phyloP scores from a whole-genome alignment of 768 basidiomycete genomes.

The Suillus paluster region DNA sequence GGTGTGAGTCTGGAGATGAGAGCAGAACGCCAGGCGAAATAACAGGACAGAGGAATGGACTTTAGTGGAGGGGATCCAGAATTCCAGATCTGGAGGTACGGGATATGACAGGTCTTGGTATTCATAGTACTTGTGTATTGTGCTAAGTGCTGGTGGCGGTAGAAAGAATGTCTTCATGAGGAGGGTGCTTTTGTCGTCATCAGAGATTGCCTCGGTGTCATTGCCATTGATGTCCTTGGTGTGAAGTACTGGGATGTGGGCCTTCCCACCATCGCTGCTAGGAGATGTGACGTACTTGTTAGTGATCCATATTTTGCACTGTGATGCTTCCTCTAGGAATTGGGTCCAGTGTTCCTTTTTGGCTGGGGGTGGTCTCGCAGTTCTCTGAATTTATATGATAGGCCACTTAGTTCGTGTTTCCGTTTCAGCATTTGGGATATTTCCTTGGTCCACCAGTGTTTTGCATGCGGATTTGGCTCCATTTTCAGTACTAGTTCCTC shows the following conservation, averaged over 20 bases:
- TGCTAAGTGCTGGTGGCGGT: no score
- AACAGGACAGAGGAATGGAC: no score
- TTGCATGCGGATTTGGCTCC: constrained; percentile 9
- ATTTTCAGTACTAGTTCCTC: constrained; percentile 5
- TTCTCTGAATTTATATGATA: constrained; percentile 9
- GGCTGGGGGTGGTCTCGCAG: constrained; percentile 12
- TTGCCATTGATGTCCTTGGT: constrained; percentile 1
- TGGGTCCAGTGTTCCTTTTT: constrained; percentile 27
- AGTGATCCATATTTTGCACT: constrained; percentile 22
- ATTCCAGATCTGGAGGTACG: no score
- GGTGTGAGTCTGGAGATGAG: no score
- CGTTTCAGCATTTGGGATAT: neutral
- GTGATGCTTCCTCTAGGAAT: constrained; percentile 31
- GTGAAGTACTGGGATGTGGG: constrained; percentile 14
- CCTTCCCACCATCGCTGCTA: constrained; percentile 2
- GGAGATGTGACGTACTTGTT: constrained; percentile 12
- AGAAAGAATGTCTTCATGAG: constrained; percentile 32
- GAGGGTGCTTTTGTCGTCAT: constrained; percentile 23
- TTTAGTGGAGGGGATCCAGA: no score
- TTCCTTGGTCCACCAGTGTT: constrained; percentile 4
- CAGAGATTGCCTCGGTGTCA: constrained; percentile 7
- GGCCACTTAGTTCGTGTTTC: neutral
- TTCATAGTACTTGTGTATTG: no score
- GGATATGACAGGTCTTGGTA: no score
- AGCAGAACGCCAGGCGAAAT: no score